Evolutionary conservation across 371 early-diverging fungal genomes (phyloP), one percentile per base, ranked within the genome.

Genomic region (Mortierella sp.): DNA sequence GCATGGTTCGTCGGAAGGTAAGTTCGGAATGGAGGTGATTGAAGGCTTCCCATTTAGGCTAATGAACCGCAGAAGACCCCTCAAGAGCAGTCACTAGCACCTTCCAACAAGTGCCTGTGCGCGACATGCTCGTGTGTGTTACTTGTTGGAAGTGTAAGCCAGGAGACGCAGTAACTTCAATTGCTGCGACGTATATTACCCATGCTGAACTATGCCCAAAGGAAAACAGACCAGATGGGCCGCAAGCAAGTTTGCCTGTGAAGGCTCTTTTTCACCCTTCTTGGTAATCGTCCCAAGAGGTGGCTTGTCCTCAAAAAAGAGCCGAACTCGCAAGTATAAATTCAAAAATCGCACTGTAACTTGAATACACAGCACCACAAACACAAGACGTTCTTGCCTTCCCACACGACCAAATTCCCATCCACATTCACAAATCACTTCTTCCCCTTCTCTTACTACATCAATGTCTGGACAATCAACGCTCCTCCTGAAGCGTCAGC

Each of bases 401-500:
- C 35, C 34, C 26, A 28, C 54, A 13, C 26, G 23, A 51, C 51
- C 22, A n/a, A 9, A n/a, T 31, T 28, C 28, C 26, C 13, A 23
- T 54, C 13, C 54, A 12, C 54, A 23, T 17, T 49, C 49, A n/a
- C 32, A 19, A 28, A 32, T 10, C 29, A 13, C 59, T 15, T 37
- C 15, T 59, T 31, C 7, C 17, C 51, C 13, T 57, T 13, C 23
- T 22, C 35, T 40, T 31, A 13, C 23, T 29, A 42, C 17, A 62
- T 31, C 23, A 61, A 63, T 62, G 62, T 32, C 69, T 15, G 47
- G 40, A 13, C 71, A 71, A 28, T 71, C 71, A 29, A 62, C 42
- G 10, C 71, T 71, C 23, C 59, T 71, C 15, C 35, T 71, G 40
- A 58, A 64, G 49, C 45, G 59, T 19, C 71, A 71, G 53, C 71